Conservation (phyloP, 352 stramenopile species). For the Phytopythium litorale region DNA sequence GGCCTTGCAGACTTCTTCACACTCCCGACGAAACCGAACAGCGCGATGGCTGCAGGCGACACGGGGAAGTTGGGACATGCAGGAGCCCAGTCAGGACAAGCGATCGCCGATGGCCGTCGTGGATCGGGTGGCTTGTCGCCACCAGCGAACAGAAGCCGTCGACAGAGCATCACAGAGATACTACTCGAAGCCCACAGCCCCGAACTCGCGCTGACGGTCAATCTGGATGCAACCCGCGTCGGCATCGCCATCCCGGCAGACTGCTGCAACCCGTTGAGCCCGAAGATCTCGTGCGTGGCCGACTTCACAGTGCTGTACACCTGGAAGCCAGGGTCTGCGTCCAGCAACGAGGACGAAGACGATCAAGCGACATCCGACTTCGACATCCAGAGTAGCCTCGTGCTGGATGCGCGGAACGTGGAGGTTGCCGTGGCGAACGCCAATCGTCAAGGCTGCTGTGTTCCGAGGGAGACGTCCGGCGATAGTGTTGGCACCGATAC, state of each 20-base stretch:
- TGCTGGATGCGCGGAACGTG: slow-evolving; percentile 56
- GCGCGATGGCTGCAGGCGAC: background rate
- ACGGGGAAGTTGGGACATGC: background rate
- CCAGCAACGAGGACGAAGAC: slow-evolving; percentile 5
- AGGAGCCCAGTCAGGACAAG: background rate
- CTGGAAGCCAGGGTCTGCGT: slow-evolving; percentile 34
- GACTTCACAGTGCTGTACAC: slow-evolving; percentile 56
- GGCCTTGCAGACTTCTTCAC: slow-evolving; percentile 51
- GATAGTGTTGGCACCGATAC: slow-evolving; percentile 25
- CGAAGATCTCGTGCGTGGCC: slow-evolving; percentile 45
- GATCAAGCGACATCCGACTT: slow-evolving; percentile 28
- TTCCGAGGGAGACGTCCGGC: slow-evolving; percentile 30
- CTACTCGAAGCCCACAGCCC: slow-evolving; percentile 33
- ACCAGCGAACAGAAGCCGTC: slow-evolving; percentile 9
- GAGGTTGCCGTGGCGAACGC: slow-evolving; percentile 64
- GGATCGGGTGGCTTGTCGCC: background rate
- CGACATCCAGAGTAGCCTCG: slow-evolving; percentile 67
- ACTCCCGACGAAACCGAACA: slow-evolving; percentile 22
- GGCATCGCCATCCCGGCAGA: slow-evolving; percentile 55
- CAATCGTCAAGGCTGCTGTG: slow-evolving; percentile 59
- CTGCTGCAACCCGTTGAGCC: slow-evolving; percentile 28
- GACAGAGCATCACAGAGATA: slow-evolving; percentile 54
- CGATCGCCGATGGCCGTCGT: background rate
- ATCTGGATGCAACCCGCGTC: slow-evolving; percentile 40
- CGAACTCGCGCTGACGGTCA: slow-evolving; percentile 47